Base-by-base conservation (phyloP, 83 land plant genomes). In the Larix sibirica region DNA sequence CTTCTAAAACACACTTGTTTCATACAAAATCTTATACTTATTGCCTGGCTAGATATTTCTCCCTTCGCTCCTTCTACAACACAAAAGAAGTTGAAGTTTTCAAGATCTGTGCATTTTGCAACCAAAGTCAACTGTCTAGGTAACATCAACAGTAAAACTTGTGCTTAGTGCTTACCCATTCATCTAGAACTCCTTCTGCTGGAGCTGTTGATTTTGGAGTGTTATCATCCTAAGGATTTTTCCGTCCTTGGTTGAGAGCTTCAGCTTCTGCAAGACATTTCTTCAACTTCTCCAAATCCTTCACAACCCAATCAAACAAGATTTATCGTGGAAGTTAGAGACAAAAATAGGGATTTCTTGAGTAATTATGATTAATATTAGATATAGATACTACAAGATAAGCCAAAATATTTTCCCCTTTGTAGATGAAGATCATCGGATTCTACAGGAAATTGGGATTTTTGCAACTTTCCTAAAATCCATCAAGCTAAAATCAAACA, bases 21-120 rank as follows among this genome's bases (percentile, higher is more conserved):
- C 59, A 54, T 54, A 54, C 59, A 54, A 17, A 54, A 54, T 54
- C 59, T 54, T 54, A 16, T 54, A 54, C 92, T 66, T 93, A 92
- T 79, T 91, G 95, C 21, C 81, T 87, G 20, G 95, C 95, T 61
- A 91, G 88, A 77, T 91, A 93, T 81, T 88, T 91, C 84, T 91
- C 94, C 67, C 95, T 87, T 75, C 94, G 86, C 54, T 93, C 95
- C 83, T 89, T 93, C 95, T 93, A 87, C 36, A 78, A 42, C 40
- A 78, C 63, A 78, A 7, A 2, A 79, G 69, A n/a, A 79, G 24
- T 31, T 65, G 73, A 10, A 13, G 20, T 74, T 23, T 64, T 56
- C 56, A 23, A 62, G 66, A 21, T 33, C 31, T 4, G 4, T 42
- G 36, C 21, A 59, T 40, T 78, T 26, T 20, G 33, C 23, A 83